Base-by-base conservation (phyloP, 148 eudicot species). In the Nepenthes gracilis region DNA sequence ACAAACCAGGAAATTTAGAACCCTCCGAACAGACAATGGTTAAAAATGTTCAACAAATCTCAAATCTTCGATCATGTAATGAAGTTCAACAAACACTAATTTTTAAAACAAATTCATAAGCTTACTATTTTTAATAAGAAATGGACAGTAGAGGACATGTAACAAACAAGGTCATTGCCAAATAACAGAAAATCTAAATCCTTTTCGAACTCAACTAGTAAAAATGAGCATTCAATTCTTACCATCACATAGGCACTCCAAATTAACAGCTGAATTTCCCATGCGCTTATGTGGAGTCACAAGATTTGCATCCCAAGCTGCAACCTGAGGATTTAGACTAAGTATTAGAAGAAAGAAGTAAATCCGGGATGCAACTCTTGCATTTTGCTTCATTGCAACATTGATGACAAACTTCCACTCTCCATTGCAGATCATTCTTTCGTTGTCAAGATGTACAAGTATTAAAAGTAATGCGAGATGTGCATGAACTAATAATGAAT, bases 291-390 rank as follows among this genome's bases (percentile, higher is more conserved):
- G 98, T 64, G 98, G 95, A 64, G 96, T 73, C 43, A 93, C 84
- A 64, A 93, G 98, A 75, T 93, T 93, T 70, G 98, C 98, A 81
- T 93, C 98, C 98, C 98, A 93, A 62, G 96, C 98, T 45, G 98
- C 98, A 64, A 93, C 81, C 98, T 93, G 61, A 60, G 36, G 43
- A 47, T 45, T 54, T 13, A 60, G 9, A 43, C 6, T n/a, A 49
- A 2, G 13, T 49, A 11, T 15, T 15, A 58, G 15, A 40, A 64
- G 48, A 23, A n/a, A 23, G 47, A 52, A n/a, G 55, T 23, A 61
- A 23, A 43, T 43, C 15, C 12, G 11, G 40, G 36, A 60, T 23
- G 23, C 23, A 23, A 0, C 23, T 23, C 23, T 23, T 23, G 23
- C 14, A 60, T 60, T 40, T 50, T 43, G 43, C 6, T 7, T 43